These are phyloP conservation scores for Tripterygium wilfordii DNA, from an alignment of 177 flowering plant genomes.

Conservation along the genomic window DNA sequence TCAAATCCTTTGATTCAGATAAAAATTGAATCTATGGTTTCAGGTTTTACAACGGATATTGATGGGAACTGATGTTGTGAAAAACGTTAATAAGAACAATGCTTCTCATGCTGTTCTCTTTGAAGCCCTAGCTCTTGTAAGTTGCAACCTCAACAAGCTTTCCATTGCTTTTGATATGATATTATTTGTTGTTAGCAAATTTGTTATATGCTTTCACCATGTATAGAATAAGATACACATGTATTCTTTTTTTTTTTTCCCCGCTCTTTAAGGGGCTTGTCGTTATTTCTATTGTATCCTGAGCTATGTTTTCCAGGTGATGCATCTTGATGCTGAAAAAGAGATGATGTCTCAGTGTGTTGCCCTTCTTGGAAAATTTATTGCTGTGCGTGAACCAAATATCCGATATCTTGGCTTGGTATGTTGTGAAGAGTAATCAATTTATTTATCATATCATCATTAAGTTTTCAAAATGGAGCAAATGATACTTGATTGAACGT, in stretches of 20 bases:
- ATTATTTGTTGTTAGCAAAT: too few relatives aligned
- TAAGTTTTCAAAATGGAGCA: too few relatives aligned
- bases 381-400: conserved; percentile 99
- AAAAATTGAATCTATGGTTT: conserved; percentile 13
- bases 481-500: conserved; percentile 3
- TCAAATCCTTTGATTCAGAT: conserved; percentile 6
- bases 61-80: conserved; percentile 99
- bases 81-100: conserved; percentile 98
- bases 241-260: too few relatives aligned
- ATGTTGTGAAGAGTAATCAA: conserved; percentile 28
- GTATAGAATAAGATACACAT: too few relatives aligned
- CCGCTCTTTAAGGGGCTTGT: too few relatives aligned
- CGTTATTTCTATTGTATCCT: too few relatives aligned
- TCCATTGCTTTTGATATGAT: too few relatives aligned
- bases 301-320: conserved; percentile 89
- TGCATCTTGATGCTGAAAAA: conserved; percentile 99
- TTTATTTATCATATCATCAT: too few relatives aligned
- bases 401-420: conserved; percentile 98
- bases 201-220: too few relatives aligned
- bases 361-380: conserved; percentile 97
- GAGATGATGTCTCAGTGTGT: conserved; percentile 99
- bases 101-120: conserved; percentile 99
- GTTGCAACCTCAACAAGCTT: conserved; percentile 20
- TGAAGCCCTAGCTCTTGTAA: conserved; percentile 98
- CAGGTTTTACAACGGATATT: conserved; percentile 94